A percentile compares a stretch with the other conserved stretches of the same genome.
phyloP scores from a whole-genome alignment of 1,139 yeast species.

The Chernovozyma sophiae-reginae region DNA sequence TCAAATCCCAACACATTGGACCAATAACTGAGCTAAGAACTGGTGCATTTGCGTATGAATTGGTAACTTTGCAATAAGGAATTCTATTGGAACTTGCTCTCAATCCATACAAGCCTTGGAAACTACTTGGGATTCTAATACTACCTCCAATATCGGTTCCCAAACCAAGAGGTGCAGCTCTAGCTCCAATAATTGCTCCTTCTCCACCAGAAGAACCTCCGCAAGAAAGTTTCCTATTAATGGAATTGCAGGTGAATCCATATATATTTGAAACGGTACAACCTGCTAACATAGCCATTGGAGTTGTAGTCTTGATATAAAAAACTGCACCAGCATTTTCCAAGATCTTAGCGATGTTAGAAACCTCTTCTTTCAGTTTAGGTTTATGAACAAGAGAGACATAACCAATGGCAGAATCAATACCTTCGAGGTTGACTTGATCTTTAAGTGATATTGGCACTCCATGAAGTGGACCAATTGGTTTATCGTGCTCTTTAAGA shows the following conservation, averaged over 20 bases:
- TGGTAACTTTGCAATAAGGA: conserved; percentile 10
- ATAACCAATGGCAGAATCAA: conserved; percentile 43
- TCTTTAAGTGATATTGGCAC: conserved; percentile 62
- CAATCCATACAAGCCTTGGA: conserved; percentile 15
- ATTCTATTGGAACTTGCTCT: conserved; percentile 13
- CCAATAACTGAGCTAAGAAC: conserved; percentile 25
- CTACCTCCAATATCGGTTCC: conserved; percentile 21
- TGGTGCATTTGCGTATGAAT: conserved; percentile 11
- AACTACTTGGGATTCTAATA: conserved; percentile 16
- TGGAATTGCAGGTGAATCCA: conserved; percentile 48
- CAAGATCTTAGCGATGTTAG: conserved; percentile 40
- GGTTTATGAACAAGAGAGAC: conserved; percentile 29
- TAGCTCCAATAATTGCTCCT: conserved; percentile 50
- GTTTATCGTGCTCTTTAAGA: conserved; percentile 25
- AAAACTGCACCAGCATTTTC: conserved; percentile 50
- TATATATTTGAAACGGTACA: conserved; percentile 44
- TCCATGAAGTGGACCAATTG: conserved; percentile 61
- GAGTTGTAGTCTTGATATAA: conserved; percentile 55
- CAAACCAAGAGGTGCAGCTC: conserved; percentile 45
- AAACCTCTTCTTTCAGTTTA: conserved; percentile 22
- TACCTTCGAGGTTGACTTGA: conserved; percentile 44
- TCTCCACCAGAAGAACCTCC: conserved; percentile 69
- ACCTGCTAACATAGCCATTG: conserved; percentile 52
- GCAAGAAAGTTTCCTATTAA: conserved; percentile 37
- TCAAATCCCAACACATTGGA: conserved; percentile 28